A percentile compares a stretch with the other conserved stretches of the same genome.
These are phyloP conservation scores for Histomonas meleagridis DNA, from an alignment of 208 protist genomes.

Conservation along the genomic window DNA sequence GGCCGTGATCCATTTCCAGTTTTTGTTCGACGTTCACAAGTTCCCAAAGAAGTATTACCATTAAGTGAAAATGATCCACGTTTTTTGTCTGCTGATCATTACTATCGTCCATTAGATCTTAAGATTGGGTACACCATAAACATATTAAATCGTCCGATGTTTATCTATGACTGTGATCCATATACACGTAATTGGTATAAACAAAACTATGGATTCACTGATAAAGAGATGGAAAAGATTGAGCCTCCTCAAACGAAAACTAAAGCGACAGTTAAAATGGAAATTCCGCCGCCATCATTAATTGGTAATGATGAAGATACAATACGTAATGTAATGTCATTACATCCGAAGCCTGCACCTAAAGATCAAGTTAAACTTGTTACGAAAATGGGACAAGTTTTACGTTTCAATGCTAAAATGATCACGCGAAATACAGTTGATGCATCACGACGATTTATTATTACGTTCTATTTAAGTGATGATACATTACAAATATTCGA, in stretches of 20 bases:
- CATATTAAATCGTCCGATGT: slow-evolving; percentile 37
- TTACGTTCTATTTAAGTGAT: slow-evolving; percentile 42
- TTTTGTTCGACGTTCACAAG: slow-evolving; percentile 67
- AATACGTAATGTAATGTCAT: not conserved
- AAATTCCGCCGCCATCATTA: slow-evolving; percentile 19
- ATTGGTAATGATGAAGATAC: slow-evolving; percentile 42
- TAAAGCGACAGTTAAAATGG: not conserved
- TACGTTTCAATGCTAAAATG: slow-evolving; percentile 40
- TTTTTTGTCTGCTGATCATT: slow-evolving; percentile 37
- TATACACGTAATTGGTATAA: slow-evolving; percentile 30
- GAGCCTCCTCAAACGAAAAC: not conserved
- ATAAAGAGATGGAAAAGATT: not conserved
- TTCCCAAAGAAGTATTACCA: slow-evolving; percentile 63
- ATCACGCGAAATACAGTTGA: slow-evolving; percentile 38
- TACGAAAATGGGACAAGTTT: not conserved
- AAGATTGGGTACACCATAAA: slow-evolving; percentile 34
- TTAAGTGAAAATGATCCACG: slow-evolving; percentile 41
- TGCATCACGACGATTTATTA: slow-evolving; percentile 36
- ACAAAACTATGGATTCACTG: not conserved
- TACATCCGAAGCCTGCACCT: slow-evolving; percentile 38
- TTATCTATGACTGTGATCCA: slow-evolving; percentile 38
- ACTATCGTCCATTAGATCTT: slow-evolving; percentile 42
- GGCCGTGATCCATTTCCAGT: slow-evolving; percentile 74
- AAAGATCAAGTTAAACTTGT: slow-evolving; percentile 41
- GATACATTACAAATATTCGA: slow-evolving; percentile 42